These are phyloP conservation scores for Rhododendron molle DNA, from an alignment of 148 eudicot genomes.

Conservation along the genomic window DNA sequence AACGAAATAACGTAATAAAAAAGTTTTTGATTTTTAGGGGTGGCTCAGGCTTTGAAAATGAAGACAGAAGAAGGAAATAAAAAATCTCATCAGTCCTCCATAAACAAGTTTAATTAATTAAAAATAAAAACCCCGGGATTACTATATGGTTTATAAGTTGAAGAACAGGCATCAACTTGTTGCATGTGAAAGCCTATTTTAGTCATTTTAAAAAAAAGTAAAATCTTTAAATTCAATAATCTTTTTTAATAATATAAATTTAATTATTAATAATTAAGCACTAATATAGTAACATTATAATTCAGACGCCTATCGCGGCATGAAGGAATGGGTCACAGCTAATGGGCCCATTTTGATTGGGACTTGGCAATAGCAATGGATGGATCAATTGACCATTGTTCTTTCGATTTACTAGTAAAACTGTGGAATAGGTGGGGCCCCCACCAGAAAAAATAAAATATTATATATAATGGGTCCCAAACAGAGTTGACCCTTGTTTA, in stretches of 20 bases:
- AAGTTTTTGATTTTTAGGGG: background rate
- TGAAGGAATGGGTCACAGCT: constrained; percentile 13
- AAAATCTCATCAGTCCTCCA: constrained; percentile 3
- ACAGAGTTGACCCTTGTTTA: constrained; percentile 23
- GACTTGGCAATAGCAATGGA: background rate
- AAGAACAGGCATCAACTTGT: constrained; percentile 5
- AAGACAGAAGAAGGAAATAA: constrained; percentile 1
- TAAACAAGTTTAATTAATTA: background rate
- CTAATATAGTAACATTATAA: background rate
- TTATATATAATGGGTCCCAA: constrained; percentile 7
- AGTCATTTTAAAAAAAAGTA: background rate
- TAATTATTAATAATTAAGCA: background rate
- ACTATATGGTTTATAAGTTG: background rate
- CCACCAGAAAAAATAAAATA: background rate
- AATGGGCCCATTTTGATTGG: constrained; percentile 14
- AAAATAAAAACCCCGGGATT: background rate
- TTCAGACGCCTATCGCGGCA: constrained; percentile 18
- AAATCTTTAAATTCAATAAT: background rate
- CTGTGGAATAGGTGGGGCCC: background rate
- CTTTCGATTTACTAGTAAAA: background rate
- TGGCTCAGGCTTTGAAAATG: background rate
- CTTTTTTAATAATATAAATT: background rate
- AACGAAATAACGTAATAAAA: background rate
- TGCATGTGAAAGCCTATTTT: background rate
- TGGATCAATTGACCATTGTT: constrained; percentile 23